Base-by-base conservation (phyloP, 169 alveolate species). In the Plasmodium malariae region DNA sequence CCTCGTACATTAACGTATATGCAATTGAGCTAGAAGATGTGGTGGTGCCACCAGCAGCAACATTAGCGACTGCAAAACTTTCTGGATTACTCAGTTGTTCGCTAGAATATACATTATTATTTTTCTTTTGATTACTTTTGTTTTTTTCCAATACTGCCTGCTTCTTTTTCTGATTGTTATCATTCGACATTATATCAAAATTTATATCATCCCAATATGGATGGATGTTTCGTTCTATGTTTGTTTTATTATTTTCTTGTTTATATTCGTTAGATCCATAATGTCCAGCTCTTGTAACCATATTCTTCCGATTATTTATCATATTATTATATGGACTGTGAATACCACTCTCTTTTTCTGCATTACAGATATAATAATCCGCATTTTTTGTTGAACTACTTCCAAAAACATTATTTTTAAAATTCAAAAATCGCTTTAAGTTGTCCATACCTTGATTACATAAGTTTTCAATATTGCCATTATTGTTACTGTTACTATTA, bases 81-180 rank as follows among this genome's bases (percentile, higher is more conserved):
- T 78, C 78, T 51, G 78, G 5, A 55, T 62, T 63, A 36, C 63
- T 78, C 9, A 63, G 2, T 62, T 78, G 24, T 62, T 65, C 89
- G 14, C 17, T 57, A 21, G 24, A 36, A 17, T n/a, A n/a, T n/a
- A 24, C 62, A 26, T n/a, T 6, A 32, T 76, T 76, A 4, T 76
- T 76, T 68, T 45, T 54, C 78, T 76, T 76, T 17, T 76, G 24
- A 0, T 9, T 32, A 37, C 12, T 48, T 49, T 62, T 45, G 24
- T 78, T 63, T 32, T 62, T 19, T 45, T 40, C 9, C 45, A 69
- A 37, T 45, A 40, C 14, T 40, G 72, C 57, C 30, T 67, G 69
- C 14, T 28, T 62, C 32, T 40, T 28, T 37, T 26, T 62, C 9
- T 7, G 36, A 24, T n/a, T 45, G 14, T 73, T 73, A 55, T 73